Conservation (phyloP, 495 filamentous ascomycete genomes). For the Tuber umbilicatum region DNA sequence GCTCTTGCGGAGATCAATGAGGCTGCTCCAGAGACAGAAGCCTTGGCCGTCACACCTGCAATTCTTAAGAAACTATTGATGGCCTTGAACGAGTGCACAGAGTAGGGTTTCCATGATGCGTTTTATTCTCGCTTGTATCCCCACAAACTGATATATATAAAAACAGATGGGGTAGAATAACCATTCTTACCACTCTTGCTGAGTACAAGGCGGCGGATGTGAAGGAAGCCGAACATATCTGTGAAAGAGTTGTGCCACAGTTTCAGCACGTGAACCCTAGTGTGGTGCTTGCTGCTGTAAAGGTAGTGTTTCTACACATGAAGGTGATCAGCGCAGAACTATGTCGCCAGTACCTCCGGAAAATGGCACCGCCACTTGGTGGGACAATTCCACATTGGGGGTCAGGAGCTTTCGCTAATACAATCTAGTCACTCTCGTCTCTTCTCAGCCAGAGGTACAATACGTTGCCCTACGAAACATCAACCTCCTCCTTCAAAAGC, state of each 20-base stretch:
- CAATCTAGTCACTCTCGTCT: constrained; percentile 76
- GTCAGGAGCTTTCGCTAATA: constrained; percentile 14
- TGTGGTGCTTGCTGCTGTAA: constrained; percentile 93
- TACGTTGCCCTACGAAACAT: constrained; percentile 96
- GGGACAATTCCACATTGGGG: constrained; percentile 27
- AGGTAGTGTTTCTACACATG: constrained; percentile 97
- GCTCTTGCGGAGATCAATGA: constrained; percentile 88
- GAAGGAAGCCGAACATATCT: constrained; percentile 97
- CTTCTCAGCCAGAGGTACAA: constrained; percentile 92
- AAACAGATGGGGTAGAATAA: constrained; percentile 78
- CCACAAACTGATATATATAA: constrained; percentile 8
- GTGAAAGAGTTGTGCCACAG: constrained; percentile 88
- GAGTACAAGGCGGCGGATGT: constrained; percentile 79
- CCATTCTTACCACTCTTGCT: constrained; percentile 81
- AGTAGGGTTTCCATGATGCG: constrained; percentile 43
- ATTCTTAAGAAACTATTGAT: constrained; percentile 91
- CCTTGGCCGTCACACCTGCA: constrained; percentile 69
- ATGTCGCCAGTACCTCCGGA: constrained; percentile 76
- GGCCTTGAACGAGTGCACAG: constrained; percentile 96
- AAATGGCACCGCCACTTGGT: constrained; percentile 97
- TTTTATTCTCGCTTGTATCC: not conserved
- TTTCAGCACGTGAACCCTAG: constrained; percentile 98
- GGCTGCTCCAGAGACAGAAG: constrained; percentile 80
- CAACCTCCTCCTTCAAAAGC: constrained; percentile 87
- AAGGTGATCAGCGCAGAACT: constrained; percentile 69